phyloP scores from a whole-genome alignment of 139 green algal species.

The Astrephomene gubernaculifera region DNA sequence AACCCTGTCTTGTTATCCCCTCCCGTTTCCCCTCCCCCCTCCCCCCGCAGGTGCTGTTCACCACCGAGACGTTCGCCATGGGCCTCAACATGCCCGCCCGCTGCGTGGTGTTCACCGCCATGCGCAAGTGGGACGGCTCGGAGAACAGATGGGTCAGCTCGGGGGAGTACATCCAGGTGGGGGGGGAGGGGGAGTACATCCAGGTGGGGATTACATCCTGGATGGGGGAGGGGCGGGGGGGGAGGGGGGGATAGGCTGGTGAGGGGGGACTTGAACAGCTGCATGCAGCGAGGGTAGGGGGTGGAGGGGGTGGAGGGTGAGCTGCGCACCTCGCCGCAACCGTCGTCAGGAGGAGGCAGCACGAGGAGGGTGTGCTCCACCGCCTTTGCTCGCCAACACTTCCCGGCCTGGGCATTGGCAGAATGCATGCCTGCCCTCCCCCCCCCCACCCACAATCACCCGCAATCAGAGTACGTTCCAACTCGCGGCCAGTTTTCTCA shows the following conservation, averaged over 20 bases:
- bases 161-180: conserved; percentile 76
- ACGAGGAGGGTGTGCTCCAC: background rate
- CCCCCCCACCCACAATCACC: background rate
- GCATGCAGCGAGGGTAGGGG: too few relatives aligned
- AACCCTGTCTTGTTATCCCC: too few relatives aligned
- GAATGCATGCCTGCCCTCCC: background rate
- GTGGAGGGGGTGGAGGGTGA: too few relatives aligned
- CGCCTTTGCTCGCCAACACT: background rate
- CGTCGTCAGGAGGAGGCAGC: too few relatives aligned
- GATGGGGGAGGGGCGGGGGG: background rate
- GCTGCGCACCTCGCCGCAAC: too few relatives aligned
- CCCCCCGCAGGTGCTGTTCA: conserved; percentile 79
- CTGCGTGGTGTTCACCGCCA: conserved; percentile 92
- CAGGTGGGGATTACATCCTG: too few relatives aligned
- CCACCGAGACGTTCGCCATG: conserved; percentile 98
- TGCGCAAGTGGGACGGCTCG: conserved; percentile 94
- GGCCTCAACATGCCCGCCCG: conserved; percentile 98
- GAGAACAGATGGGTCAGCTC: conserved; percentile 65
- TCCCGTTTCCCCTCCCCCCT: background rate
- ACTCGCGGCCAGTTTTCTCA: background rate
- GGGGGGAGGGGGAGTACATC: background rate
- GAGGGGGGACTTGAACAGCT: too few relatives aligned
- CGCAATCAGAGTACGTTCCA: background rate
- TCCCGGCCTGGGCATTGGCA: background rate
- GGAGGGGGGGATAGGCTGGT: too few relatives aligned